phyloP scores from a whole-genome alignment of 2,329 filamentous ascomycete genomes.

The Leptoxyphium fumago region DNA sequence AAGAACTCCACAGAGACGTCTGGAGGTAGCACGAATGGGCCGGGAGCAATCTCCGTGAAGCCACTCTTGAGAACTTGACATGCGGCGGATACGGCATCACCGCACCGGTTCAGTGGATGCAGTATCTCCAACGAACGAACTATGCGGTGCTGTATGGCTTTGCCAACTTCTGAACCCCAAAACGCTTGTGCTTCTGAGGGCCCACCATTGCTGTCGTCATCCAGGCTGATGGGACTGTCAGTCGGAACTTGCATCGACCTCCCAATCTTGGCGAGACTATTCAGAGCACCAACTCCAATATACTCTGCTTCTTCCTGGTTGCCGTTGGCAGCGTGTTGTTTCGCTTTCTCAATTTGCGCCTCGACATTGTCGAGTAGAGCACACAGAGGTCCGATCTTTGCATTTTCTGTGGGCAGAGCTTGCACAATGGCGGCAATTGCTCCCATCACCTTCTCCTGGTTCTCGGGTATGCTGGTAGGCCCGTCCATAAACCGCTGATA shows the following conservation, averaged over 20 bases:
- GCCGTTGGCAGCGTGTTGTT: slow-evolving; percentile 16
- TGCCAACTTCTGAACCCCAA: slow-evolving; percentile 36
- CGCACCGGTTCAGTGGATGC: slow-evolving; percentile 42
- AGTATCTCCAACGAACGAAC: slow-evolving; percentile 36
- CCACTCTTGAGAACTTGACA: slow-evolving; percentile 60
- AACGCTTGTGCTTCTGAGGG: slow-evolving; percentile 16
- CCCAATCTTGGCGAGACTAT: slow-evolving; percentile 55
- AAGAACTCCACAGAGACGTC: slow-evolving; percentile 49
- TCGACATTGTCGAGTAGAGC: slow-evolving; percentile 48
- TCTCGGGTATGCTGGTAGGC: slow-evolving; percentile 48
- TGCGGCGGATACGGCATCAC: slow-evolving; percentile 56
- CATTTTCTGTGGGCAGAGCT: slow-evolving; percentile 45
- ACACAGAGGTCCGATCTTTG: slow-evolving; percentile 40
- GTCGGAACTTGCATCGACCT: slow-evolving; percentile 55
- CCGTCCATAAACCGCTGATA: slow-evolving; percentile 50
- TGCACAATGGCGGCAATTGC: slow-evolving; percentile 65
- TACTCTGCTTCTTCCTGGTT: slow-evolving; percentile 28
- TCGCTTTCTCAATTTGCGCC: slow-evolving; percentile 39
- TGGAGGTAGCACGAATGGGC: slow-evolving; percentile 62
- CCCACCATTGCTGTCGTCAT: slow-evolving; percentile 30
- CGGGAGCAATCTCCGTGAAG: slow-evolving; percentile 58
- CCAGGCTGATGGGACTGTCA: slow-evolving; percentile 54
- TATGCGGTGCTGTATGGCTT: slow-evolving; percentile 36
- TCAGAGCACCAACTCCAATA: slow-evolving; percentile 39
- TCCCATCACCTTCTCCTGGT: slow-evolving; percentile 58